Conservation (phyloP, 2,329 filamentous ascomycete genomes). For the Pestalotiopsis sp. region DNA sequence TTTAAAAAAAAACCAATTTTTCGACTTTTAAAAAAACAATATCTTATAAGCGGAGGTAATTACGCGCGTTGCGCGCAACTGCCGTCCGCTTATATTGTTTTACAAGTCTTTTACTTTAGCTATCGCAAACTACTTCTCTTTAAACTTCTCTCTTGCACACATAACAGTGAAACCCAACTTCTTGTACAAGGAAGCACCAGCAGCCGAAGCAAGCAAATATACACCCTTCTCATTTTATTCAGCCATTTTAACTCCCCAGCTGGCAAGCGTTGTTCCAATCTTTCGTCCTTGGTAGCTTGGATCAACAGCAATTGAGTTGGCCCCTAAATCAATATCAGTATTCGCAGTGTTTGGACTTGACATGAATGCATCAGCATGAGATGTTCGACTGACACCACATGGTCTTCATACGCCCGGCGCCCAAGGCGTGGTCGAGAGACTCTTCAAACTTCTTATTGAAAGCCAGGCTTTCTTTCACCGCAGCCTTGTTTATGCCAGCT, state of each 20-base stretch:
- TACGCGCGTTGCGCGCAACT: too few relatives aligned
- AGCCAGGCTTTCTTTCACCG: background rate
- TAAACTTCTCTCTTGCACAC: background rate
- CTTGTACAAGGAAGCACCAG: background rate
- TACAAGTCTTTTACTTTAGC: background rate
- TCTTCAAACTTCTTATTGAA: background rate
- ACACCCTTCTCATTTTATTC: background rate
- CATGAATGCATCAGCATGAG: background rate
- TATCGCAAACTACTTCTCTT: background rate
- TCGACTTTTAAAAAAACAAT: too few relatives aligned
- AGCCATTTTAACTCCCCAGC: background rate
- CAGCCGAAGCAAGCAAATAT: background rate
- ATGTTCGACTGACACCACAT: background rate
- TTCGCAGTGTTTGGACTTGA: background rate
- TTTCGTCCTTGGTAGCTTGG: background rate
- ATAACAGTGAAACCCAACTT: background rate
- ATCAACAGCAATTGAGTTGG: constrained; percentile 2
- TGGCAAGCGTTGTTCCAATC: background rate
- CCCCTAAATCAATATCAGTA: background rate
- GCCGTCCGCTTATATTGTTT: too few relatives aligned
- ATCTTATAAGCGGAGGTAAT: too few relatives aligned
- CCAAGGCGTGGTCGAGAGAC: background rate
- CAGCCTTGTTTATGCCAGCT: background rate
- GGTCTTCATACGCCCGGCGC: background rate
- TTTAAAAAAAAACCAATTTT: too few relatives aligned